Percentiles rank a stretch among this genome's conserved stretches.
phyloP scores from a whole-genome alignment of 2,329 filamentous ascomycete species.

The Diplodia sapinea region DNA sequence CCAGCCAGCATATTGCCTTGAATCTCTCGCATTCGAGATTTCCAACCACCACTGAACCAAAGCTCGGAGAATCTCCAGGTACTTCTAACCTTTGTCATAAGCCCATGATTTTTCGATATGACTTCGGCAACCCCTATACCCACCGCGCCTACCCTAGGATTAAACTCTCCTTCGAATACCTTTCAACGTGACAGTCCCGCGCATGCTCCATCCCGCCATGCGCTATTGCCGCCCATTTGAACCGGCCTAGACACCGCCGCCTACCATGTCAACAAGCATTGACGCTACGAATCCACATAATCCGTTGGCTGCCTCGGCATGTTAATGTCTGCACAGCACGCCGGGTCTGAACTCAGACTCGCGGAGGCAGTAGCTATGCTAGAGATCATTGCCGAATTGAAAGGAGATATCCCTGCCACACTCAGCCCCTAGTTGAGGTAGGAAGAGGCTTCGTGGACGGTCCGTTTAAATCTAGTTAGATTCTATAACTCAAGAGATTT shows the following conservation, averaged over 20 bases:
- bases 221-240: conserved; percentile 60
- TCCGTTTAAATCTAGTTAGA: conserved; percentile 71
- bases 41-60: not conserved
- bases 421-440: too few relatives aligned
- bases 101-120: conserved; percentile 57
- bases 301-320: too few relatives aligned
- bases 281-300: too few relatives aligned
- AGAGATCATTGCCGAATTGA: too few relatives aligned
- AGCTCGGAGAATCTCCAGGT: too few relatives aligned
- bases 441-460: not conserved
- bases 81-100: not conserved
- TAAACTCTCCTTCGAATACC: conserved; percentile 56
- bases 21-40: not conserved
- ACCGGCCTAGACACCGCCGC: conserved; percentile 52
- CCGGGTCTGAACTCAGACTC: too few relatives aligned
- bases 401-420: too few relatives aligned
- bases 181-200: conserved; percentile 66
- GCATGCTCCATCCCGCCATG: conserved; percentile 70
- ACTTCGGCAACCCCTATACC: conserved; percentile 67
- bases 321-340: too few relatives aligned
- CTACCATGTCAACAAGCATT: too few relatives aligned
- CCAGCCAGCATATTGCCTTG: not conserved
- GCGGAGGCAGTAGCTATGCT: too few relatives aligned
- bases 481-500: conserved; percentile 34
- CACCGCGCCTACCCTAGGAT: conserved; percentile 57